Conservation (phyloP, 2,329 filamentous ascomycete genomes). For the Phialemoniopsis sp. region DNA sequence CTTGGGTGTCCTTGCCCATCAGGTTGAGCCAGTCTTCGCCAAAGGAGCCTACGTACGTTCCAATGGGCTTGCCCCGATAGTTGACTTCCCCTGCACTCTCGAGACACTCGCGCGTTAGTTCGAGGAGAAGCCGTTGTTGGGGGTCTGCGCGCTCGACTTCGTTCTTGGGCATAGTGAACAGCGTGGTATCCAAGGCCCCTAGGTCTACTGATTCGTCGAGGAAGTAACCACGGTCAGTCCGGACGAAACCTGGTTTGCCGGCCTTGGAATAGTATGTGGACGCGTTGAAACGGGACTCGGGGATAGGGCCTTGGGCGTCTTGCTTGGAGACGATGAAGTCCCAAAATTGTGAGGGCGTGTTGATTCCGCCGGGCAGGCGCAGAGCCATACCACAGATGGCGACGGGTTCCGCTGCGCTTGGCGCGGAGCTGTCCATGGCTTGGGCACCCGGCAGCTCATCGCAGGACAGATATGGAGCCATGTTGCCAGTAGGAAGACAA, state of each 20-base stretch:
- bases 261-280: constrained; percentile 11
- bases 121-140: constrained; percentile 6
- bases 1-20: constrained; percentile 6
- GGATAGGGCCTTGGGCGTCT: constrained; percentile 15
- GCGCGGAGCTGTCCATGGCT: too few relatives aligned
- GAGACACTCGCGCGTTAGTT: constrained; percentile 7
- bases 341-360: constrained; percentile 19
- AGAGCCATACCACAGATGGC: constrained; percentile 25
- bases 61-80: constrained; percentile 12
- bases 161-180: constrained; percentile 17
- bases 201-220: constrained; percentile 17
- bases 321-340: constrained; percentile 22
- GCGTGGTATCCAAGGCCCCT: constrained; percentile 19
- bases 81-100: constrained; percentile 18
- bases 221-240: constrained; percentile 19
- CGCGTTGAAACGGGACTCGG: constrained; percentile 18
- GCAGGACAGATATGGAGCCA: too few relatives aligned
- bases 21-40: constrained; percentile 12
- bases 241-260: constrained; percentile 3
- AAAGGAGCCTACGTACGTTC: constrained; percentile 13
- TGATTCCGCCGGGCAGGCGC: constrained; percentile 22
- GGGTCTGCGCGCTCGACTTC: constrained; percentile 22
- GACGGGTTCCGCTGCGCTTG: constrained; percentile 11
- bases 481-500: too few relatives aligned
- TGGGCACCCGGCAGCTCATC: too few relatives aligned